Conservation (phyloP, 2,329 filamentous ascomycete species). For the Arthrobotrys iridis region DNA sequence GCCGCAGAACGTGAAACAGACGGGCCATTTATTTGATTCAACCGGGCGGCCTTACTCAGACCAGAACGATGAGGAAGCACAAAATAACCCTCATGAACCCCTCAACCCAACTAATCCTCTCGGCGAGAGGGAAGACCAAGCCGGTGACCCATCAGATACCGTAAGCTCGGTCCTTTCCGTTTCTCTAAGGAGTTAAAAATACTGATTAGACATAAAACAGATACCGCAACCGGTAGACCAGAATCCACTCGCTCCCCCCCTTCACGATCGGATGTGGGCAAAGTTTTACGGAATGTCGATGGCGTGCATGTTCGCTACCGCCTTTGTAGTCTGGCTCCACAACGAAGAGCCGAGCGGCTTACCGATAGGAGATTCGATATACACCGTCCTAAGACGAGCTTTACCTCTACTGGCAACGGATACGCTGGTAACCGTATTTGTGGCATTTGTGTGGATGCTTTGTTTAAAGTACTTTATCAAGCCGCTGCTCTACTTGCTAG, state of each 20-base stretch:
- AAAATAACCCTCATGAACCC: constrained; percentile 62
- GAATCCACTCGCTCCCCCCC: constrained; percentile 70
- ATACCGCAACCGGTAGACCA: constrained; percentile 59
- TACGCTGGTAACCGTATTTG: constrained; percentile 86
- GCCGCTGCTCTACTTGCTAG: constrained; percentile 79
- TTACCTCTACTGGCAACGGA: constrained; percentile 91
- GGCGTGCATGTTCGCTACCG: constrained; percentile 85
- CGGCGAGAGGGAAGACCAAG: constrained; percentile 65
- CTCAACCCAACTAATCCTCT: constrained; percentile 71
- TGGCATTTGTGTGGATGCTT: constrained; percentile 90
- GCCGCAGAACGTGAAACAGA: constrained; percentile 11
- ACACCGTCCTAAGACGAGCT: constrained; percentile 84
- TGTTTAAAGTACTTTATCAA: constrained; percentile 87
- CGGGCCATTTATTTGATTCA: not conserved
- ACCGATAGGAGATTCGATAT: constrained; percentile 92
- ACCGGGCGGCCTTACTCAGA: constrained; percentile 71
- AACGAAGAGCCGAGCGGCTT: constrained; percentile 73
- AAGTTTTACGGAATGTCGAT: constrained; percentile 87
- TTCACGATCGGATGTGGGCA: constrained; percentile 90
- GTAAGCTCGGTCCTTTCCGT: constrained; percentile 59
- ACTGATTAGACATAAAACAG: constrained; percentile 44
- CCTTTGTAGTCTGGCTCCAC: constrained; percentile 88
- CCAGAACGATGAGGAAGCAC: not conserved
- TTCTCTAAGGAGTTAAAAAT: not conserved
- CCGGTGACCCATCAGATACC: constrained; percentile 71